A percentile compares a stretch with the other conserved stretches of the same genome.
Evolutionary conservation across 345 rosid genomes (phyloP).

Genomic region (Salix suchowensis): DNA sequence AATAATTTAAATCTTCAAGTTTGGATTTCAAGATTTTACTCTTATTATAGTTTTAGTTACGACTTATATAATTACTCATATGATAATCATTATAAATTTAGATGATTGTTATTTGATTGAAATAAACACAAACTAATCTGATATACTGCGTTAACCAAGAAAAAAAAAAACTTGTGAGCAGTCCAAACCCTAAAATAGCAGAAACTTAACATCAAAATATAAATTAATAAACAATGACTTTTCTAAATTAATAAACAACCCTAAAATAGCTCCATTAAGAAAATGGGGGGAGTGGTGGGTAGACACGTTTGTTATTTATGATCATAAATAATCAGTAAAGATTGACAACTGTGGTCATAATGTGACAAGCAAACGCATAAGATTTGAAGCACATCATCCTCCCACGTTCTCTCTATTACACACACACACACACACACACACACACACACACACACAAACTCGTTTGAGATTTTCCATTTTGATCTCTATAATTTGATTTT

Average conservation of each 20-base stretch:
- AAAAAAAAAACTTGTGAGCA: no score
- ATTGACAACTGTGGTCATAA: background rate
- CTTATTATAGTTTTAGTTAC: no score
- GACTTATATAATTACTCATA: no score
- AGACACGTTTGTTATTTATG: background rate
- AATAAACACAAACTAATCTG: no score
- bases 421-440: no score
- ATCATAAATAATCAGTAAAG: background rate
- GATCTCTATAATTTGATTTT: background rate
- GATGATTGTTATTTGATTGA: no score
- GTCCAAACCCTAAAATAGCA: no score
- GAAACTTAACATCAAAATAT: background rate
- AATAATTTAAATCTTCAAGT: no score
- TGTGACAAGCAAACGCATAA: background rate
- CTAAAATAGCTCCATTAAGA: rapidly evolving
- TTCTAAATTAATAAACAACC: background rate
- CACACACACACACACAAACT: background rate
- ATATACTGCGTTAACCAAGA: no score
- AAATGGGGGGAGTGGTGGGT: background rate
- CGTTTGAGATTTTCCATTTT: no score
- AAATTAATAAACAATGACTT: background rate
- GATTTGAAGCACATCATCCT: background rate
- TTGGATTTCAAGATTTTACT: no score
- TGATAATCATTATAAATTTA: no score
- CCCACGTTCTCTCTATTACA: background rate